phyloP scores from a whole-genome alignment of 2,329 filamentous ascomycete species.

The Cyclaneusma minus region DNA sequence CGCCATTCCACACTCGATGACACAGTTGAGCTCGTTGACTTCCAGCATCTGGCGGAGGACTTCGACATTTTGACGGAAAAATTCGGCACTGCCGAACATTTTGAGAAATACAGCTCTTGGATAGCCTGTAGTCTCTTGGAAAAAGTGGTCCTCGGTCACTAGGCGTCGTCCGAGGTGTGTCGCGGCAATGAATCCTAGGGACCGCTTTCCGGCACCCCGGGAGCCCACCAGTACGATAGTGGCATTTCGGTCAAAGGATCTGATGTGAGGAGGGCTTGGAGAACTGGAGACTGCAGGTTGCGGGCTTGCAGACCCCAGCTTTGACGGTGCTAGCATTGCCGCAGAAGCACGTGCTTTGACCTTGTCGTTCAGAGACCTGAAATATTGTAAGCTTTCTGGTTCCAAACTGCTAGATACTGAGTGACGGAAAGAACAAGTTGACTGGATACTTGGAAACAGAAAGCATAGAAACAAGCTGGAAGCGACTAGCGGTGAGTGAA shows the following conservation, averaged over 20 bases:
- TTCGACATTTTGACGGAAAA: conserved; percentile 45
- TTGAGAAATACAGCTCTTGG: conserved; percentile 49
- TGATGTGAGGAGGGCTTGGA: too few relatives aligned
- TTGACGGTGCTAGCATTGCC: too few relatives aligned
- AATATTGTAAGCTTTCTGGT: too few relatives aligned
- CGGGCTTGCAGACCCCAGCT: too few relatives aligned
- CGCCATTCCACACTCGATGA: conserved; percentile 59
- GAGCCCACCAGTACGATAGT: conserved; percentile 62
- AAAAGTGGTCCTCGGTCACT: conserved; percentile 53
- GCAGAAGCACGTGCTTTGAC: too few relatives aligned
- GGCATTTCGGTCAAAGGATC: conserved; percentile 31
- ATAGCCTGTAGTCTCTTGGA: conserved; percentile 46
- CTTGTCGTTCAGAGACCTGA: too few relatives aligned
- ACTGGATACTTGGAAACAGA: too few relatives aligned
- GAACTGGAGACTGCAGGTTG: too few relatives aligned
- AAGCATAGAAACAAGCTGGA: too few relatives aligned
- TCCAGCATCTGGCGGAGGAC: conserved; percentile 44
- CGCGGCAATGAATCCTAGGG: conserved; percentile 59
- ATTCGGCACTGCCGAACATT: conserved; percentile 42
- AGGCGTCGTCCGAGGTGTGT: conserved; percentile 53
- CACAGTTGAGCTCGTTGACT: conserved; percentile 40
- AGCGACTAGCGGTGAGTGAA: too few relatives aligned
- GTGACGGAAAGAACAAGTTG: too few relatives aligned
- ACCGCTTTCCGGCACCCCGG: conserved; percentile 61
- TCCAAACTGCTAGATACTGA: too few relatives aligned